Conservation (phyloP, 2,329 filamentous ascomycete species). For the Fusarium domesticum region DNA sequence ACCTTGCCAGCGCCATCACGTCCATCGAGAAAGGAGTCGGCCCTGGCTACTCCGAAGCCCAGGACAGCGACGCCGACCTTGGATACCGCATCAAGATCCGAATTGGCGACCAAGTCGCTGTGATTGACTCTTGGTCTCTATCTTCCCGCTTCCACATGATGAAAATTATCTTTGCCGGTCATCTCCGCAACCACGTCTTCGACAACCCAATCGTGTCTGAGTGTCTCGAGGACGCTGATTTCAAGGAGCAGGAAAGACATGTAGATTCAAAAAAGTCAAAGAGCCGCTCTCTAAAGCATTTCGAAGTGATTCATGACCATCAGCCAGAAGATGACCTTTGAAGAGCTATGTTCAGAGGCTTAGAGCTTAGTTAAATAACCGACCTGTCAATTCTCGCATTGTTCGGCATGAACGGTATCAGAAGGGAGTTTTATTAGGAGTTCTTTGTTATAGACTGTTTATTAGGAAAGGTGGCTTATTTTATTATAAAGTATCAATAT, state of each 20-base stretch:
- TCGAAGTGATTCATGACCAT: too few relatives aligned
- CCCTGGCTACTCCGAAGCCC: conserved; percentile 52
- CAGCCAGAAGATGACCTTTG: too few relatives aligned
- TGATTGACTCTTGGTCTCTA: conserved; percentile 52
- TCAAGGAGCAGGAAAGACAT: conserved; percentile 22
- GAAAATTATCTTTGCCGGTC: conserved; percentile 46
- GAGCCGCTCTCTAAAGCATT: neutral
- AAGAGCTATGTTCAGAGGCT: too few relatives aligned
- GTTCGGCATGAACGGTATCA: too few relatives aligned
- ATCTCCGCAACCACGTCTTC: conserved; percentile 39
- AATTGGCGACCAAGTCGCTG: conserved; percentile 43
- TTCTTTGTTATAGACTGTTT: too few relatives aligned
- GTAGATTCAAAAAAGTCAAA: neutral
- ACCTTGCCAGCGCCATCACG: conserved; percentile 51
- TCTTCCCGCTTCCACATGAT: conserved; percentile 48
- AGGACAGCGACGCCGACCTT: conserved; percentile 46
- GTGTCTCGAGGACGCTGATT: conserved; percentile 38
- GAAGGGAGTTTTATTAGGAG: too few relatives aligned
- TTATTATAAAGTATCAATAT: too few relatives aligned
- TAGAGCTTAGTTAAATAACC: too few relatives aligned
- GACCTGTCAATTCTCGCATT: conserved; percentile 8
- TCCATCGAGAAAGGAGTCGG: conserved; percentile 54
- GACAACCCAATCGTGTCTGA: conserved; percentile 39
- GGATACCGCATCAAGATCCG: conserved; percentile 53
- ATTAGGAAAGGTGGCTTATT: too few relatives aligned